Percentiles rank a stretch among this genome's conserved stretches.
These are phyloP conservation scores for Endoconidiophora polonica DNA, from an alignment of 2,329 filamentous ascomycete species.

Conservation along the genomic window DNA sequence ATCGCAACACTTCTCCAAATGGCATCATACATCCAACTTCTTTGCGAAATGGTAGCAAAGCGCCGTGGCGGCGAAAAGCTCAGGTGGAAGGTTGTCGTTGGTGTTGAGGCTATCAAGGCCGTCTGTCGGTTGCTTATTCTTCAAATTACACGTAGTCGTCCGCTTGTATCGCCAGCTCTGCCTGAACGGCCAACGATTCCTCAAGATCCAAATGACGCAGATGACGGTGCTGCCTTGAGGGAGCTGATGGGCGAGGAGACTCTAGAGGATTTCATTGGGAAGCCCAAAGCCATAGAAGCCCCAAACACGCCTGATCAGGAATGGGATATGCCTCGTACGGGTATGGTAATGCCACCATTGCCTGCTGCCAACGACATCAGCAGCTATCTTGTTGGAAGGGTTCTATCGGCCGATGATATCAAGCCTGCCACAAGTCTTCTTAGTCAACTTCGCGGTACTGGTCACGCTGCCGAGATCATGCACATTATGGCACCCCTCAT, in stretches of 20 bases:
- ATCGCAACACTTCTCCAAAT: constrained; percentile 73
- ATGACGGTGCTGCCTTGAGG: constrained; percentile 25
- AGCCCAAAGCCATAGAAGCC: constrained; percentile 46
- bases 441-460: constrained; percentile 59
- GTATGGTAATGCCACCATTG: constrained; percentile 66
- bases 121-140: constrained; percentile 66
- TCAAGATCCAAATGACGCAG: constrained; percentile 28
- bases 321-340: constrained; percentile 92
- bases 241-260: constrained; percentile 27
- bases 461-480: constrained; percentile 70
- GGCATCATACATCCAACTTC: constrained; percentile 82
- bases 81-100: constrained; percentile 72
- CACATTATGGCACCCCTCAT: constrained; percentile 80
- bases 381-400: constrained; percentile 72
- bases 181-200: constrained; percentile 68
- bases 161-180: constrained; percentile 65
- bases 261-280: constrained; percentile 23
- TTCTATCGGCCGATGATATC: constrained; percentile 90
- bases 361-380: constrained; percentile 71
- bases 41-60: constrained; percentile 97
- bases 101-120: constrained; percentile 76
- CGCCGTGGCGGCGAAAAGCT: constrained; percentile 61
- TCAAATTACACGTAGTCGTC: constrained; percentile 65
- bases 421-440: constrained; percentile 76
- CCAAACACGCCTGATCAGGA: constrained; percentile 28